phyloP scores from a whole-genome alignment of 768 basidiomycete genomes.

The Fibroporia radiculosa region DNA sequence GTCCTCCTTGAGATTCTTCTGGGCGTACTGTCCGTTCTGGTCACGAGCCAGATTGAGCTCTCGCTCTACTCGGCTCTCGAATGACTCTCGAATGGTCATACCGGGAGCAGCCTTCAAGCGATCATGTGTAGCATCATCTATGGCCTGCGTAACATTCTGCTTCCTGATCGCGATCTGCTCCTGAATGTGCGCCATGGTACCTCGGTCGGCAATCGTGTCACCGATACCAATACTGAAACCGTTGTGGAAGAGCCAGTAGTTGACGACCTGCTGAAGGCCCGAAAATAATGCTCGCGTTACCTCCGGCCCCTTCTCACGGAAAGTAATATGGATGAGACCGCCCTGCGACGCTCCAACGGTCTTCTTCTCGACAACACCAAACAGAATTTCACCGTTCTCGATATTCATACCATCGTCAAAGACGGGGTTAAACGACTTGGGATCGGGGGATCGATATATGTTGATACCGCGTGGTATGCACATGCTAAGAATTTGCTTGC shows the following conservation, averaged over 20 bases:
- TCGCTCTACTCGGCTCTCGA: conserved; percentile 87
- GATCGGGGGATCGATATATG: conserved; percentile 73
- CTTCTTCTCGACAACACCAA: conserved; percentile 96
- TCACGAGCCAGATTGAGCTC: conserved; percentile 95
- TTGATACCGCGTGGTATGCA: conserved; percentile 95
- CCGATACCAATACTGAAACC: conserved; percentile 99
- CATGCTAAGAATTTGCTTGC: conserved; percentile 92
- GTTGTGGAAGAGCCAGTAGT: conserved; percentile 98
- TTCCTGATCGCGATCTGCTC: conserved; percentile 78
- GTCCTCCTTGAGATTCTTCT: conserved; percentile 95
- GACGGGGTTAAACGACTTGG: conserved; percentile 71
- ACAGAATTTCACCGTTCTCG: conserved; percentile 94
- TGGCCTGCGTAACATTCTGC: conserved; percentile 65
- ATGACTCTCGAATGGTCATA: conserved; percentile 99
- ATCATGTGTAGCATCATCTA: conserved; percentile 80
- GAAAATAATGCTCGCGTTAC: conserved; percentile 86
- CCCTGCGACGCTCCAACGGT: conserved; percentile 96
- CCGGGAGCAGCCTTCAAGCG: conserved; percentile 85
- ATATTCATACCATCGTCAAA: conserved; percentile 93
- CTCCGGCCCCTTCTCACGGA: conserved; percentile 95
- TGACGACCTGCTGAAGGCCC: conserved; percentile 91
- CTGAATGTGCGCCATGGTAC: conserved; percentile 83
- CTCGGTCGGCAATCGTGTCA: conserved; percentile 90
- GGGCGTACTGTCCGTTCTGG: conserved; percentile 91
- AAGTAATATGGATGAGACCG: conserved; percentile 92